These are phyloP conservation scores for Histomonas meleagridis DNA, from an alignment of 208 protist genomes.

Conservation along the genomic window DNA sequence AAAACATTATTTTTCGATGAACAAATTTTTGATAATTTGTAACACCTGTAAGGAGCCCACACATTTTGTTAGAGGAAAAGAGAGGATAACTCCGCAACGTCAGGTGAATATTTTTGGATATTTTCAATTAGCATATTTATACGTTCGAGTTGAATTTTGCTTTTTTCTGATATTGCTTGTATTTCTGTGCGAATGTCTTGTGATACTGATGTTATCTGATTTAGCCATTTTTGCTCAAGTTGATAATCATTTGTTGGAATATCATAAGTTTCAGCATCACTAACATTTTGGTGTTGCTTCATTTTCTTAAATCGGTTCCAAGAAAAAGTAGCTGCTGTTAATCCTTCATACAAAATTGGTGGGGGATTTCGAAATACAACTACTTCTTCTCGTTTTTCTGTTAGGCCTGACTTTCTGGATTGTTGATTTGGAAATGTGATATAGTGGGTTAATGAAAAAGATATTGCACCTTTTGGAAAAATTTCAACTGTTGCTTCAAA, in stretches of 20 bases:
- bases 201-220: background rate
- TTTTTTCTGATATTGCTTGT: background rate
- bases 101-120: background rate
- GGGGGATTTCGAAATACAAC: slow-evolving; percentile 6
- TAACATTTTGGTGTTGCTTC: background rate
- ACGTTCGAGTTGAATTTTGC: background rate
- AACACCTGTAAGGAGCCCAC: too few relatives aligned
- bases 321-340: background rate
- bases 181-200: background rate
- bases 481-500: slow-evolving; percentile 28
- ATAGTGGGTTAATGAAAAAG: background rate
- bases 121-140: background rate
- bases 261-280: background rate
- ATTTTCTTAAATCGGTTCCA: slow-evolving; percentile 7
- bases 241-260: background rate
- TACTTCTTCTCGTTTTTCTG: background rate
- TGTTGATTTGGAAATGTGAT: background rate
- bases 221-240: background rate
- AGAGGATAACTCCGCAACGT: background rate
- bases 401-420: background rate
- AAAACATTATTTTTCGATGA: too few relatives aligned
- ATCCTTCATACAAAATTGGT: slow-evolving; percentile 5
- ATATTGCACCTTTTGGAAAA: background rate
- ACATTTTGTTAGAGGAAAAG: background rate
- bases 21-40: too few relatives aligned